These are phyloP conservation scores for Aureobasidium namibiae DNA, from an alignment of 2,329 filamentous ascomycete genomes.

Conservation along the genomic window DNA sequence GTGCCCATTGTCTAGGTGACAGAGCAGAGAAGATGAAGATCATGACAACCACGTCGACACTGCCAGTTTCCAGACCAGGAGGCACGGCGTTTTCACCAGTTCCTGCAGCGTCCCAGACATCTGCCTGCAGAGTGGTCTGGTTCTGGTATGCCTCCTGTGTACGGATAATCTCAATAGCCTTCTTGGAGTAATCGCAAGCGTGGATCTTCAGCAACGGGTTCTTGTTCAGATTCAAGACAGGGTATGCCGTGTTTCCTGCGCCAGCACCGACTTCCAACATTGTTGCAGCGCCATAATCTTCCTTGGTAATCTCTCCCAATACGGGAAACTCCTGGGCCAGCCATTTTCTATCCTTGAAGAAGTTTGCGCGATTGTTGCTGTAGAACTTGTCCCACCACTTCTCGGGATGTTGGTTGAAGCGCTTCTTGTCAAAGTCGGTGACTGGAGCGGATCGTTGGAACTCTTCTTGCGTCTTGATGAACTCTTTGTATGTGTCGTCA, in stretches of 20 bases:
- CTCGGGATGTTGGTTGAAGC: conserved; percentile 81
- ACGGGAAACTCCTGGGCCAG: conserved; percentile 91
- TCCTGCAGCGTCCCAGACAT: conserved; percentile 86
- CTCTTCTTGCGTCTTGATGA: conserved; percentile 73
- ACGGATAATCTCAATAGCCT: conserved; percentile 88
- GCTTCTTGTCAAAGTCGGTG: conserved; percentile 84
- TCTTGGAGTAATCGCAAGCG: conserved; percentile 94
- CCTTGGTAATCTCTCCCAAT: conserved; percentile 63
- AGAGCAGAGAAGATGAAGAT: conserved; percentile 97
- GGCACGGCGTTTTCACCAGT: conserved; percentile 50
- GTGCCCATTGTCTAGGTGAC: conserved; percentile 73
- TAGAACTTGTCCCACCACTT: conserved; percentile 99
- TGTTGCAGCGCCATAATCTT: conserved; percentile 59
- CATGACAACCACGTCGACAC: conserved; percentile 84
- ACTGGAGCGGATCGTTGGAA: conserved; percentile 82
- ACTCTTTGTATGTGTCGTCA: conserved; percentile 79
- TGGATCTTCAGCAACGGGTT: conserved; percentile 77
- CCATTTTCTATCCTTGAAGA: conserved; percentile 99
- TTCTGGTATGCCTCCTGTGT: conserved; percentile 66
- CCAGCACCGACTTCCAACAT: conserved; percentile 90
- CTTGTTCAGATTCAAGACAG: conserved; percentile 73
- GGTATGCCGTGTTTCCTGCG: conserved; percentile 93
- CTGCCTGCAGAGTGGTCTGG: conserved; percentile 60
- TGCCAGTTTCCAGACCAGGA: conserved; percentile 65
- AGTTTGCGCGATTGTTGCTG: conserved; percentile 93